Evolutionary conservation across 768 basidiomycete species (phyloP), one percentile per base, ranked within the genome.

Genomic region (Tylopilus intermedius): DNA sequence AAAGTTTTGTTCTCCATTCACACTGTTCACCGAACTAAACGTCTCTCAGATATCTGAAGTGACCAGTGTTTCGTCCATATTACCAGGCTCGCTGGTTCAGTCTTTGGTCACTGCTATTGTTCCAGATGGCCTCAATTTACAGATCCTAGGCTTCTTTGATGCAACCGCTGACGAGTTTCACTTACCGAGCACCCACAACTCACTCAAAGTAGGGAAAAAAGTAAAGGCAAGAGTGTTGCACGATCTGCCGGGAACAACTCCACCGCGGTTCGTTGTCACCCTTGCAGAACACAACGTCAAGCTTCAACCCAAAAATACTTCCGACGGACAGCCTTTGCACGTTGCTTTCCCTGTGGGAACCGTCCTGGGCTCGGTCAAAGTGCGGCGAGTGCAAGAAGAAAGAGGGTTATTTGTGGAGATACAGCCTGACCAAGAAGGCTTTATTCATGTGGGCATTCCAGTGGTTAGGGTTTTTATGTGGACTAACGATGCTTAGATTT

Each of bases 141-240:
- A 95, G 70, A 75, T 97, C 15, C 78, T 94, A 24, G 94, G 92
- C 0, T 94, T 88, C 68, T 98, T 93, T 69, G 86, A 90, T 35
- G 95, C 93, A 30, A 95, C 92, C 0, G 76, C 89, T 24, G 94
- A 96, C 63, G 76, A 82, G 33, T 79, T 86, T 52, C 95, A 98
- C 70, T 71, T 95, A 13, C 72, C 72, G 11, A 59, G 66, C 5
- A 61, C 71, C 38, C 71, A 68, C 21, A 74, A 76, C 47, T 62
- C 69, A 10, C 80, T 77, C 66, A 85, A 82, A 62, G 63, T 83
- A 41, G 87, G 86, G 3, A 78, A 83, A 67, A 89, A 88, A 71
- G 72, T 98, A 59, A 91, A 88, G 63, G 86, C 88, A 0, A 76
- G 95, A 57, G 78, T 98, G 29, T 68, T 98, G 35, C 96, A 92